Evolutionary conservation across 2,329 filamentous ascomycete species (phyloP), one percentile per base, ranked within the genome.

Genomic region (Epichloe glyceriae): DNA sequence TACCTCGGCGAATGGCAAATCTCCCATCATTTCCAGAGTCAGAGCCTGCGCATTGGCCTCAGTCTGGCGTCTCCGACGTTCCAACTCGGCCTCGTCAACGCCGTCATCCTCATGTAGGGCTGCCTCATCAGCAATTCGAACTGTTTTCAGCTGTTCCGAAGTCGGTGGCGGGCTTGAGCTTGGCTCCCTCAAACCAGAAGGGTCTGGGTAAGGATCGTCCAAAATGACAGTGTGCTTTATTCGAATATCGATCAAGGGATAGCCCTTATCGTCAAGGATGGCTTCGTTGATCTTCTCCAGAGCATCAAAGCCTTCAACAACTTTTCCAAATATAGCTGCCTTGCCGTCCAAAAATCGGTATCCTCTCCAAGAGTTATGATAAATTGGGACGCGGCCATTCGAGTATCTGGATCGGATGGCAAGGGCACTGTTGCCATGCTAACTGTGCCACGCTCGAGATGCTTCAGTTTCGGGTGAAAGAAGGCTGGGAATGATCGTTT

Each of bases 1-100:
- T 59, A 98, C 90, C 68, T 98, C 93, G 53, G 93, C 93, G 67
- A 96, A 98, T 4, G 93, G 93, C 52, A 98, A 73, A 65, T 98
- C 93, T 42, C 93, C 93, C 69, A 98, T 93, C 83, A 98, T 94
- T 70, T 98, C 93, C 46, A 98, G 76, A 1, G 91, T 97, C 61
- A 98, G 72, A 1, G 93, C 93, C 67, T 97, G 93, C 0, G 91
- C 91, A 54, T 90, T 82, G 5, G 93, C 93, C 66, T 98, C 93
- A 30, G 88, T 80, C 64, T 97, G 89, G 54, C 89, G 80, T 48
- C 91, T 82, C 46, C 84, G 71, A 67, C 82, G 86, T 65, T 97
- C 91, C 4, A 78, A 74, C 20, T 84, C 87, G 58, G 90, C 88
- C 57, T 90, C 86, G 57, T 94, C 88, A 4, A 74, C 64, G 30